Base-by-base conservation (phyloP, 2,329 filamentous ascomycete genomes). In the Cytospora piceae region DNA sequence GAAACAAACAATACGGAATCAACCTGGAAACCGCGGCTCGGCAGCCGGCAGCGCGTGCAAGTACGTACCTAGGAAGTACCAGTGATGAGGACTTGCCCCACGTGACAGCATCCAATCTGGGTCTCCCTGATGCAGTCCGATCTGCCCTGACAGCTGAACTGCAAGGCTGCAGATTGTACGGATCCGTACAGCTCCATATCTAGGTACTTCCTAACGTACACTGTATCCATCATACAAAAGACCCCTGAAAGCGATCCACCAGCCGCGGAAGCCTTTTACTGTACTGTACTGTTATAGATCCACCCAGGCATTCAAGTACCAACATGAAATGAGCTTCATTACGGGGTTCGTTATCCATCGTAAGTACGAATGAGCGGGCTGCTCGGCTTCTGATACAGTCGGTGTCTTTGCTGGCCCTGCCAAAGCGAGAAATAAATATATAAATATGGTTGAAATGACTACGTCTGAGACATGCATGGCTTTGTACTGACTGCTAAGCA, bases 71-170 rank as follows among this genome's bases (percentile, higher is more conserved):
- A 46, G 11, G 9, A 37, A 14, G 46, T 49, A 12, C n/a, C n/a
- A 3, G 46, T 49, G 24, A 49, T 49, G 11, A 49, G 20, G 46
- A 49, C 46, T 14, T 24, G 11, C 46, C 46, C 46, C 46, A 49
- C 46, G 46, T 14, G 46, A 49, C 22, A 24, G 46, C n/a, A 24
- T 24, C 46, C 46, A 49, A 24, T 49, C 46, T 49, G 46, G 22
- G 46, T 49, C 22, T 22, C 46, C 22, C 46, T 11, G 42, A 49
- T 24, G n/a, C 46, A 24, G 39, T n/a, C 46, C 46, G 46, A 49
- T 24, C 46, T 49, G 46, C 46, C 46, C 46, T 49, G 46, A 24
- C 46, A 49, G 46, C 46, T 49, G 46, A 49, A 49, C 46, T 37
- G n/a, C 22, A 24, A 24, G 46, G 8, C n/a, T 49, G 22, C 22